These are phyloP conservation scores for Penicillium samsonianum DNA, from an alignment of 495 filamentous ascomycete genomes.

Conservation along the genomic window DNA sequence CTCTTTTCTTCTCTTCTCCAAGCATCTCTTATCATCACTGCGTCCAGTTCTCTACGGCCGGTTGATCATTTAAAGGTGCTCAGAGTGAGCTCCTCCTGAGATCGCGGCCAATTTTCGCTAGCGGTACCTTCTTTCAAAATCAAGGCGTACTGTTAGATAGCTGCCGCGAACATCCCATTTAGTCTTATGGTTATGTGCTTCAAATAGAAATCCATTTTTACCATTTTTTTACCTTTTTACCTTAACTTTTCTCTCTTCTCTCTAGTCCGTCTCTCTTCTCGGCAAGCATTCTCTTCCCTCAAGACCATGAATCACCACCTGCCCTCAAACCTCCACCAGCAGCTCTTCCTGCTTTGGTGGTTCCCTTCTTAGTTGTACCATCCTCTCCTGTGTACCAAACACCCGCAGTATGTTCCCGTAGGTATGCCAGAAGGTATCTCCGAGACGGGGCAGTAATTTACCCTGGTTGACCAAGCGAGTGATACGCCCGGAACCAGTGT, in stretches of 20 bases:
- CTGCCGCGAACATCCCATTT: constrained; percentile 55
- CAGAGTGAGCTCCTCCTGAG: constrained; percentile 45
- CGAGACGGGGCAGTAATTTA: constrained; percentile 50
- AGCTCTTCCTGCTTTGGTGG: background rate
- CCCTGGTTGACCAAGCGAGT: constrained; percentile 17
- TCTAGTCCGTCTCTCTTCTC: no score
- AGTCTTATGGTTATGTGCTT: background rate
- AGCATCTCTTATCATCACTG: constrained; percentile 69
- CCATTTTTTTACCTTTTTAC: no score
- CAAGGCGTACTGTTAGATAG: constrained; percentile 75
- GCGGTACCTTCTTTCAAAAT: constrained; percentile 60
- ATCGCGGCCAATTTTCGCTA: constrained; percentile 68
- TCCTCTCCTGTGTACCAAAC: constrained; percentile 61
- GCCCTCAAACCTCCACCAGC: background rate
- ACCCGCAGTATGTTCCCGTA: constrained; percentile 67
- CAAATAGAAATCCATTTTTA: background rate
- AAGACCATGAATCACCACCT: background rate
- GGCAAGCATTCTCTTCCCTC: background rate
- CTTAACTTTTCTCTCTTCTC: background rate
- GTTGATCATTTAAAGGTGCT: constrained; percentile 67
- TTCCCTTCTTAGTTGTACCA: constrained; percentile 43
- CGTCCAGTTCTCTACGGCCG: constrained; percentile 47
- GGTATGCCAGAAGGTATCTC: constrained; percentile 57
- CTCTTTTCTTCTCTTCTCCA: constrained; percentile 37
- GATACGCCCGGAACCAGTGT: constrained; percentile 9